A percentile compares a stretch with the other conserved stretches of the same genome.
Conservation (phyloP, 257 asterid genomes). For the Solanum tacnaense region DNA sequence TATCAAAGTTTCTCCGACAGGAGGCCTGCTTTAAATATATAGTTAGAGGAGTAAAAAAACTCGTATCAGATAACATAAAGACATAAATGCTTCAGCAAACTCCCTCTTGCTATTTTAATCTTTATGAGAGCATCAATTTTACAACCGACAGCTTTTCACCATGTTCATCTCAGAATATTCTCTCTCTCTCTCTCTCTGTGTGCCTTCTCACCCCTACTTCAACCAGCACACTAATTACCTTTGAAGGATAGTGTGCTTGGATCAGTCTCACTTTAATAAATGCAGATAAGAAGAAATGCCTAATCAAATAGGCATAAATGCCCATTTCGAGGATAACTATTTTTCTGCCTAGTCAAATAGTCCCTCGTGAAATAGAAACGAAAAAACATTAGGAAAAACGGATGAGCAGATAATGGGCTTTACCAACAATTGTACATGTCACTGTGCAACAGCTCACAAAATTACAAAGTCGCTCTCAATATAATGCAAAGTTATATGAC, state of each 20-base stretch:
- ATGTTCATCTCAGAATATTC: neutral
- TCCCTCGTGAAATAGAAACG: neutral
- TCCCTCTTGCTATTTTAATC: neutral
- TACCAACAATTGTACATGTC: neutral
- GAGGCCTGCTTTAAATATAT: conserved; percentile 53
- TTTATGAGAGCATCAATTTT: neutral
- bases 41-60: neutral
- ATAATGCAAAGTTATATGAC: neutral
- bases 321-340: neutral
- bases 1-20: conserved; percentile 70
- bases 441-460: neutral
- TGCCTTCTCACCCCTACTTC: neutral
- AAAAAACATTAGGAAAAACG: neutral
- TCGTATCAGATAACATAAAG: neutral
- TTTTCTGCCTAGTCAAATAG: neutral
- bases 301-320: neutral
- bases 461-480: neutral
- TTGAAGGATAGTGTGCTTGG: neutral
- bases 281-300: neutral
- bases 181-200: neutral
- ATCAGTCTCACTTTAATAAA: neutral
- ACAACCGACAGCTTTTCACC: neutral
- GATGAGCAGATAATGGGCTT: neutral
- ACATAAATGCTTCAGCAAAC: neutral
- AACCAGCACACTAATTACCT: neutral